phyloP scores from a whole-genome alignment of 2,329 filamentous ascomycete genomes.

The Calonectria pteridis region DNA sequence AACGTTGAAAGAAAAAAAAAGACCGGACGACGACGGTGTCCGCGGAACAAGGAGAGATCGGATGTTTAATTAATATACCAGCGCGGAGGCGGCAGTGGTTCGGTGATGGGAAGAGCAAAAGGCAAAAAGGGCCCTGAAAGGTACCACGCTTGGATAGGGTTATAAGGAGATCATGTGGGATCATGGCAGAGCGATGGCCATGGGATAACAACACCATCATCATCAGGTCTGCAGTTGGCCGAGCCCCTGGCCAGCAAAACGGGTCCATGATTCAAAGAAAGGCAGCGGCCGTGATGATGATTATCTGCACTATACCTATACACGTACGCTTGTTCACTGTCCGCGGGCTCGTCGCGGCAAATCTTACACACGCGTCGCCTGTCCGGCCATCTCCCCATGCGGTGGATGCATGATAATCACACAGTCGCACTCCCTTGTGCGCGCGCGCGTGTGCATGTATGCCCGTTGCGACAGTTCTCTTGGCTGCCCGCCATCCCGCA shows the following conservation, averaged over 20 bases:
- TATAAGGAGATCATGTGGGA: neutral
- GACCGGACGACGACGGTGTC: neutral
- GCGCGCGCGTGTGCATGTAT: neutral
- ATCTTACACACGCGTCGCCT: neutral
- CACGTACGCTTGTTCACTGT: neutral
- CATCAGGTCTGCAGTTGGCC: neutral
- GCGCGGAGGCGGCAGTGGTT: neutral
- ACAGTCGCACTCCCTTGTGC: neutral
- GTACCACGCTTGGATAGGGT: neutral
- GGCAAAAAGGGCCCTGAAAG: neutral
- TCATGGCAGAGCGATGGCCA: neutral
- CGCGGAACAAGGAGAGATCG: conserved; percentile 2
- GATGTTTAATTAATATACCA: conserved; percentile 1
- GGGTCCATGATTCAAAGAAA: neutral
- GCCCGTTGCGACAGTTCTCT: neutral
- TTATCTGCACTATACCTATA: neutral
- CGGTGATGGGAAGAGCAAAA: conserved; percentile 1
- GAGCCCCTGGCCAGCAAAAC: neutral
- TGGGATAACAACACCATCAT: conserved; percentile 1
- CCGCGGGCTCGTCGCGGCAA: neutral
- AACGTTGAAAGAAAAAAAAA: neutral
- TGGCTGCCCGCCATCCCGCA: neutral
- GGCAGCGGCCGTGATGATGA: neutral
- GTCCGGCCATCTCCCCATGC: neutral
- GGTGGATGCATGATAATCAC: neutral